Conservation (phyloP, 2,329 filamentous ascomycete genomes). For the Fusarium sp. region DNA sequence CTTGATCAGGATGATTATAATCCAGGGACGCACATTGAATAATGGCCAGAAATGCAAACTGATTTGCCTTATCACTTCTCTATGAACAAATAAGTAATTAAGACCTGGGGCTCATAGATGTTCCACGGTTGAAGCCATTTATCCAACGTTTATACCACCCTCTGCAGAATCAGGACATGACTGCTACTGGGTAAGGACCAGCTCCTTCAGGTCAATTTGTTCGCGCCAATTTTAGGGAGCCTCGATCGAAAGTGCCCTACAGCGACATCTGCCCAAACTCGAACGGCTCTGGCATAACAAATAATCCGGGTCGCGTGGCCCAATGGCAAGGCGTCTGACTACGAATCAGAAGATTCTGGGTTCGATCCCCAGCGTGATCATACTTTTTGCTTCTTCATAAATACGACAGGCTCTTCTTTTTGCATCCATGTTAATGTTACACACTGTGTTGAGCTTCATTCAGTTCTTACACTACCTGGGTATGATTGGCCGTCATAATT, state of each 20-base stretch:
- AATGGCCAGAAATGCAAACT: neutral
- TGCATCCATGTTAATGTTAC: neutral
- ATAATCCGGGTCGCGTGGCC: slow-evolving; percentile 21
- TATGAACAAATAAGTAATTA: neutral
- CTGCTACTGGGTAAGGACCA: no score
- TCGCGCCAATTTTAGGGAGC: no score
- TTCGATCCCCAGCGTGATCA: slow-evolving; percentile 34
- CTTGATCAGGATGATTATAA: neutral
- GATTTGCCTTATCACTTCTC: neutral
- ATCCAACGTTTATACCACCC: neutral
- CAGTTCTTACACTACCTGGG: neutral
- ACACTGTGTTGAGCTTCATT: rapidly evolving
- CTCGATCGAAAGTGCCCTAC: neutral
- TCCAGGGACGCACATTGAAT: neutral
- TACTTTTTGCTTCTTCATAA: neutral
- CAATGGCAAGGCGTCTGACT: slow-evolving; percentile 35
- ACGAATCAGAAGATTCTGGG: slow-evolving; percentile 36
- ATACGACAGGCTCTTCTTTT: neutral
- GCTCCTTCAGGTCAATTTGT: neutral
- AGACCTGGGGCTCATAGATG: neutral
- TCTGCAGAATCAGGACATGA: neutral
- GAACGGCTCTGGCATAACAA: neutral
- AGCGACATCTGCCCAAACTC: neutral
- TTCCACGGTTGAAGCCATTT: neutral
- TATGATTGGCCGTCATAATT: no score